Conservation (phyloP, 768 basidiomycete genomes). For the Infundibulicybe gibba region DNA sequence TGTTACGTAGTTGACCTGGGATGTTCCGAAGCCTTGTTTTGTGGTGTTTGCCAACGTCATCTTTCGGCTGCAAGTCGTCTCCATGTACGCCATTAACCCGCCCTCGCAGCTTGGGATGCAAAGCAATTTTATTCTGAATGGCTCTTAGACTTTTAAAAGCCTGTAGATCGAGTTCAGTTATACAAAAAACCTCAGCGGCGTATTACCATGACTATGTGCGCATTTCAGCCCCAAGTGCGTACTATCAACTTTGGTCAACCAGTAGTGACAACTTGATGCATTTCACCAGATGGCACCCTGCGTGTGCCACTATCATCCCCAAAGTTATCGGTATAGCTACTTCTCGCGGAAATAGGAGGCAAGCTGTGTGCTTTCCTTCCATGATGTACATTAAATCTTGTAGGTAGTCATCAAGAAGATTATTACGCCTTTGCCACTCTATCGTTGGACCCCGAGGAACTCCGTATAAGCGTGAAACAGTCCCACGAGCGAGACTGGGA, state of each 20-base stretch:
- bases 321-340: conserved; percentile 76
- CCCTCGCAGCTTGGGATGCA: conserved; percentile 15
- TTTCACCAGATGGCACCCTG: conserved; percentile 48
- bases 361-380: conserved; percentile 6
- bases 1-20: too few relatives aligned
- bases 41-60: too few relatives aligned
- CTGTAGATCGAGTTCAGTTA: conserved; percentile 8
- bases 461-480: conserved; percentile 61
- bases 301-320: conserved; percentile 70
- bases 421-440: conserved; percentile 76
- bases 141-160: conserved; percentile 19
- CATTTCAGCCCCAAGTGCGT: conserved; percentile 34
- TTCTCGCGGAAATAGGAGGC: conserved; percentile 77
- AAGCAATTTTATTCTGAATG: conserved; percentile 14
- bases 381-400: background rate
- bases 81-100: background rate
- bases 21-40: too few relatives aligned
- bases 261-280: conserved; percentile 7
- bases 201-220: conserved; percentile 74
- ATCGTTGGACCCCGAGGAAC: conserved; percentile 72
- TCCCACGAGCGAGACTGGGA: conserved; percentile 70
- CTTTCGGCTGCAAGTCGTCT: too few relatives aligned
- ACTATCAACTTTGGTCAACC: background rate
- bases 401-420: conserved; percentile 83
- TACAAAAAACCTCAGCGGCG: conserved; percentile 15